Percentiles rank a stretch among this genome's conserved stretches.
These are phyloP conservation scores for Exobasidium cylindrosporum DNA, from an alignment of 1,284 basidiomycete genomes.

Conservation along the genomic window DNA sequence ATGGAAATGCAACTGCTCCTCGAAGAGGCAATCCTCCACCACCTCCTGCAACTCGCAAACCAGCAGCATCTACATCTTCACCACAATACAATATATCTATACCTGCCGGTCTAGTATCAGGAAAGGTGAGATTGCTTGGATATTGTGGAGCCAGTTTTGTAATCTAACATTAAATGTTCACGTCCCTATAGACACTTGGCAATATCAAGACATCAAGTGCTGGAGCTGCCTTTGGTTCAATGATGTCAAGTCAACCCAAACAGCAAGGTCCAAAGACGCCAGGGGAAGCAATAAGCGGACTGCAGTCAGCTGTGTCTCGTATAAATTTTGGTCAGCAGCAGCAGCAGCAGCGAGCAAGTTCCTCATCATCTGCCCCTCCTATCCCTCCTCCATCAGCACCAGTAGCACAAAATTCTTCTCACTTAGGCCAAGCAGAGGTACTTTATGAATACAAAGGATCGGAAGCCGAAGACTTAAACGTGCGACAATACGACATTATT, in stretches of 20 bases:
- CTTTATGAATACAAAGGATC: slow-evolving; percentile 21
- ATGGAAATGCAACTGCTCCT: neutral
- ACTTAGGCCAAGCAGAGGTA: slow-evolving; percentile 8
- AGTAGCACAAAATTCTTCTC: neutral
- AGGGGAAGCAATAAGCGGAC: neutral
- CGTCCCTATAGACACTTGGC: slow-evolving; percentile 2
- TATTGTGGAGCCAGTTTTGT: too few species aligned
- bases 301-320: neutral
- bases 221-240: slow-evolving; percentile 8
- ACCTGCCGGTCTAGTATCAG: slow-evolving; percentile 1
- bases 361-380: neutral
- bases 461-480: slow-evolving; percentile 37
- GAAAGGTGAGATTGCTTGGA: slow-evolving; percentile 6
- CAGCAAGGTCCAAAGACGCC: neutral
- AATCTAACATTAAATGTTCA: neutral
- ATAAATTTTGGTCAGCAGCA: neutral
- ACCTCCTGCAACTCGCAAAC: neutral
- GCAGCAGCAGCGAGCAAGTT: neutral
- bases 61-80: neutral
- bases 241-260: neutral
- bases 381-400: slow-evolving; percentile 2
- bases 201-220: slow-evolving; percentile 3
- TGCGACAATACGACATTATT: slow-evolving; percentile 30
- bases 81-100: neutral
- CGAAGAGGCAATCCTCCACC: neutral